A percentile compares a stretch with the other conserved stretches of the same genome.
phyloP scores from a whole-genome alignment of 371 early-diverging fungal species.

The Circinella umbellata region DNA sequence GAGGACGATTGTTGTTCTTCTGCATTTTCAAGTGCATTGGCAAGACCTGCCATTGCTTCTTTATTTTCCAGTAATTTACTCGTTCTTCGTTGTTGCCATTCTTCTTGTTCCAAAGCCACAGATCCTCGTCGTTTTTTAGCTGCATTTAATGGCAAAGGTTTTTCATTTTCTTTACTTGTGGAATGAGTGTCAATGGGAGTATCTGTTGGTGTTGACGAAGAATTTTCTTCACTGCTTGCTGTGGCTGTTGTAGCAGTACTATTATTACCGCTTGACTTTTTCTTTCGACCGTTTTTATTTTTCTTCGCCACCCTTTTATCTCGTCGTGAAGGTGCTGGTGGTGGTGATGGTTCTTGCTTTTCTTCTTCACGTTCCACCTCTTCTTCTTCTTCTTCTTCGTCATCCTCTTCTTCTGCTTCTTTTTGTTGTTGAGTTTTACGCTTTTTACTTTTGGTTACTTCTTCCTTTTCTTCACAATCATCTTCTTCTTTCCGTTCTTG shows the following conservation, averaged over 20 bases:
- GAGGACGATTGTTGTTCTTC: neutral
- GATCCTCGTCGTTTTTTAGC: slow-evolving; percentile 19
- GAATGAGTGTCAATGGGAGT: neutral
- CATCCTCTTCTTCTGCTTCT: neutral
- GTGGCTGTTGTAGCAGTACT: neutral
- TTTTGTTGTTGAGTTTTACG: neutral
- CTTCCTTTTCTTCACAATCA: neutral
- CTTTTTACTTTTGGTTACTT: neutral
- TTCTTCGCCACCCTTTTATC: neutral
- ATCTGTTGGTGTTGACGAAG: neutral
- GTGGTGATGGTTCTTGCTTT: slow-evolving; percentile 7
- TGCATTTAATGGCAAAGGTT: neutral
- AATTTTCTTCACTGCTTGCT: neutral
- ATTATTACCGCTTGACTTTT: neutral
- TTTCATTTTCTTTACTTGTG: neutral
- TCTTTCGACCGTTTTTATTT: too few species aligned
- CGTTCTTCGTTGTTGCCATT: slow-evolving; percentile 19
- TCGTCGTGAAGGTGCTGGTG: neutral
- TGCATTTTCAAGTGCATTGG: slow-evolving; percentile 1
- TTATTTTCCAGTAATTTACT: slow-evolving; percentile 13
- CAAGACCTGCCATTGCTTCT: slow-evolving; percentile 6
- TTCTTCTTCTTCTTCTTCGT: neutral
- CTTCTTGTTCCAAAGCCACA: slow-evolving; percentile 10
- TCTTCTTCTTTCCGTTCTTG: neutral
- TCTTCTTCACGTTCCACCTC: neutral